Conservation (phyloP, 345 rosid species). For the Eucalyptus urophylla region DNA sequence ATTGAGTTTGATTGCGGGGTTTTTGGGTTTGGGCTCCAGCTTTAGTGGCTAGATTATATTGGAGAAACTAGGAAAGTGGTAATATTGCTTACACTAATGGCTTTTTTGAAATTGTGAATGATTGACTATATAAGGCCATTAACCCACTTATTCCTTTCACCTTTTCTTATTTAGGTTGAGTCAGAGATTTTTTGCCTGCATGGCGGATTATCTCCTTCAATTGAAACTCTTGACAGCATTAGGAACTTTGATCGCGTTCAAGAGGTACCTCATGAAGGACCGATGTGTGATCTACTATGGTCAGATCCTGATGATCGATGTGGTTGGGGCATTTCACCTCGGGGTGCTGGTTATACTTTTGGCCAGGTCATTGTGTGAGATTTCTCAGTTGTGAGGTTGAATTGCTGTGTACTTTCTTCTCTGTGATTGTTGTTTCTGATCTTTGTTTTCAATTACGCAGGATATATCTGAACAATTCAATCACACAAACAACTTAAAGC, state of each 20-base stretch:
- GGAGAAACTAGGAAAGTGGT: neutral
- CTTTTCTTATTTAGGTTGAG: slow-evolving; percentile 53
- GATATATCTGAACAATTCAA: slow-evolving; percentile 97
- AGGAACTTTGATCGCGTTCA: slow-evolving; percentile 94
- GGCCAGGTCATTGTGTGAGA: slow-evolving; percentile 48
- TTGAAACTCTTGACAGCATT: slow-evolving; percentile 92
- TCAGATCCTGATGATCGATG: slow-evolving; percentile 98
- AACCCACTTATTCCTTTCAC: neutral
- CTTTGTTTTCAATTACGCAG: slow-evolving; percentile 13
- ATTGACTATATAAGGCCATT: neutral
- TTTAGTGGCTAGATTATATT: neutral
- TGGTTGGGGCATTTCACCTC: slow-evolving; percentile 99
- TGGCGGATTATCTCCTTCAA: slow-evolving; percentile 96
- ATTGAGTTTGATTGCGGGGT: neutral
- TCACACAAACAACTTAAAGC: slow-evolving; percentile 77
- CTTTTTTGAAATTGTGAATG: neutral
- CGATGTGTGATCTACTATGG: slow-evolving; percentile 99
- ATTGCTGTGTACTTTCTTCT: neutral
- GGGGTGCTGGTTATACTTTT: slow-evolving; percentile 98
- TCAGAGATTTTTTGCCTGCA: slow-evolving; percentile 98
- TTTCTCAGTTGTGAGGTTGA: neutral
- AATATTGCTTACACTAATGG: neutral
- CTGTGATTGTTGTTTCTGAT: neutral
- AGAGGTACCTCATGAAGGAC: slow-evolving; percentile 98
- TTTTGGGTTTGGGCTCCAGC: neutral